Evolutionary conservation across 2,329 filamentous ascomycete genomes (phyloP).

Genomic region (Phaeosphaeriaceae sp.): DNA sequence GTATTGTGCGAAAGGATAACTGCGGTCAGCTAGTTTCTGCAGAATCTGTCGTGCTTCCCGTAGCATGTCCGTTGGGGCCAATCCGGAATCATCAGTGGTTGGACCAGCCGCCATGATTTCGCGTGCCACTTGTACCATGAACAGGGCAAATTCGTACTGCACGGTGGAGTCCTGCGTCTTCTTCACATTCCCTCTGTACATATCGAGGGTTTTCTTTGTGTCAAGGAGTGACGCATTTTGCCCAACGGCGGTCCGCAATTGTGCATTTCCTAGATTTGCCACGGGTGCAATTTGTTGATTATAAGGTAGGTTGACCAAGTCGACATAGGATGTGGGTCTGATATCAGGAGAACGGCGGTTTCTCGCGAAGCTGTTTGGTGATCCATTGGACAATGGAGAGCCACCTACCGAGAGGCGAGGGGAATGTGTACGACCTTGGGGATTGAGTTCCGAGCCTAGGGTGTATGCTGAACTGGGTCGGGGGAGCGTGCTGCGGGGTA

Average conservation of each 20-base stretch:
- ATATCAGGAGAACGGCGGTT: constrained; percentile 63
- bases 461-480: constrained; percentile 81
- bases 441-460: constrained; percentile 70
- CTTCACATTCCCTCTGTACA: constrained; percentile 97
- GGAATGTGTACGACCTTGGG: constrained; percentile 66
- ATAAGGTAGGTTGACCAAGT: constrained; percentile 72
- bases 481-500: constrained; percentile 64
- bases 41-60: constrained; percentile 89
- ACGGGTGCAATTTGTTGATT: constrained; percentile 75
- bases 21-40: constrained; percentile 81
- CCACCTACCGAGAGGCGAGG: constrained; percentile 57
- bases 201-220: constrained; percentile 91
- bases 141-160: constrained; percentile 95
- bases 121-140: constrained; percentile 87
- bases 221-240: constrained; percentile 90
- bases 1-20: constrained; percentile 97
- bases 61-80: constrained; percentile 68
- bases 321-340: constrained; percentile 65
- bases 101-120: constrained; percentile 61
- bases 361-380: constrained; percentile 53
- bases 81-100: constrained; percentile 49
- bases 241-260: constrained; percentile 79
- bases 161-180: constrained; percentile 91
- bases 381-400: constrained; percentile 47
- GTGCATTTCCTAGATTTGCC: constrained; percentile 76